Evolutionary conservation across 441 rosid genomes (phyloP).

Genomic region (Corymbia calophylla): DNA sequence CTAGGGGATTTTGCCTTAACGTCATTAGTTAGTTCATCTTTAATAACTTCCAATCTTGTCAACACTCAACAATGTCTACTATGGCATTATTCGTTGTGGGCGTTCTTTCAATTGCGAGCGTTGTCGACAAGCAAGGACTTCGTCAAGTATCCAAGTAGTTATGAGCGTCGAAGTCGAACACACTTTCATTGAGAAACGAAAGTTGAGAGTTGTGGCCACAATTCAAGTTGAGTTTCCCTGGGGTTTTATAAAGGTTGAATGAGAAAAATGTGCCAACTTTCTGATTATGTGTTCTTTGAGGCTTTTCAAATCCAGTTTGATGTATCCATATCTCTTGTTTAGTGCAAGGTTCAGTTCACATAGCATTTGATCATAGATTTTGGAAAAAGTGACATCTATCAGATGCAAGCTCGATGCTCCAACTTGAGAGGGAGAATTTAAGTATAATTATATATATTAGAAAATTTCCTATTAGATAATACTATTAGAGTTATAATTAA

Average conservation of each 20-base stretch:
- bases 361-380: not conserved
- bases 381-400: not conserved
- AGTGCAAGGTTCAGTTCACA: not conserved
- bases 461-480: not conserved
- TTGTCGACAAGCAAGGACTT: too few species aligned
- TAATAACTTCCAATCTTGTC: not conserved
- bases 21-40: not conserved
- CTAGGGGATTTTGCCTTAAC: not conserved
- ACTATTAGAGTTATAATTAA: too few species aligned
- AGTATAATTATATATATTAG: not conserved
- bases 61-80: not conserved
- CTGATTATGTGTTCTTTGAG: too few species aligned
- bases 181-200: not conserved
- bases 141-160: not conserved
- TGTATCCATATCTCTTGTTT: not conserved
- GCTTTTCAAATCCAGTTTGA: not conserved
- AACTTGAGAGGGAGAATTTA: not conserved
- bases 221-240: not conserved
- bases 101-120: not conserved
- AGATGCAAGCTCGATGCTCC: not conserved
- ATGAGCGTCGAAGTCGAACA: not conserved
- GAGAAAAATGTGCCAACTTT: not conserved
- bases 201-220: not conserved
- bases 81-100: not conserved
- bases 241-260: not conserved